Evolutionary conservation across 2,329 filamentous ascomycete genomes (phyloP).

Genomic region (Didymellaceae sp.): DNA sequence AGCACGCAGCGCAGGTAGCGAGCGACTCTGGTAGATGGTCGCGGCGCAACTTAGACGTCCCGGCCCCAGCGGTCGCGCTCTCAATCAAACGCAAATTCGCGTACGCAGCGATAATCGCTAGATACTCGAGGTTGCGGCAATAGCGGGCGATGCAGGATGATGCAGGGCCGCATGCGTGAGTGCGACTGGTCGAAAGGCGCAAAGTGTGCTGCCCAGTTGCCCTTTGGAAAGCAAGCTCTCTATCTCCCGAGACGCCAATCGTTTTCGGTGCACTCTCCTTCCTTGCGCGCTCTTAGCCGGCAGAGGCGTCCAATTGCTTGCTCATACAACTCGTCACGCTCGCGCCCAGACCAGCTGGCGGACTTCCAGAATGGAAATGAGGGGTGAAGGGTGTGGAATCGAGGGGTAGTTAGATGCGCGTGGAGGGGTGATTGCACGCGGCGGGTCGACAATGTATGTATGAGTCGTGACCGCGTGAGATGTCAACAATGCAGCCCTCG

Average conservation of each 20-base stretch:
- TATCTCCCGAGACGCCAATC: constrained; percentile 28
- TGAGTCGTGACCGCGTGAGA: constrained; percentile 20
- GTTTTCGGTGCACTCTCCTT: constrained; percentile 30
- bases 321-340: constrained; percentile 40
- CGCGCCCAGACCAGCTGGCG: constrained; percentile 33
- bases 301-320: constrained; percentile 29
- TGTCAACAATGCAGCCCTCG: constrained; percentile 23
- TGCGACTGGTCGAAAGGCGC: constrained; percentile 39
- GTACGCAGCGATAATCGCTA: constrained; percentile 2
- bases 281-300: constrained; percentile 33
- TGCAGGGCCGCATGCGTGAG: constrained; percentile 28
- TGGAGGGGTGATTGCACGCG: constrained; percentile 12
- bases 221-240: constrained; percentile 1
- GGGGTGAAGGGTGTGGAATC: constrained; percentile 20
- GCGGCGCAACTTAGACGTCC: constrained; percentile 16
- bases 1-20: constrained; percentile 17
- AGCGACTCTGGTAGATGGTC: constrained; percentile 21
- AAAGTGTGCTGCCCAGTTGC: constrained; percentile 15
- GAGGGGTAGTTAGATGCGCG: constrained; percentile 20
- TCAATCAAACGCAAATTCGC: constrained; percentile 9
- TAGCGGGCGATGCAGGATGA: constrained; percentile 20
- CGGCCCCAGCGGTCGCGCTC: constrained; percentile 7
- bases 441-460: constrained; percentile 6
- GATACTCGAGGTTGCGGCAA: constrained; percentile 15
- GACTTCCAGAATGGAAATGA: constrained; percentile 26